Evolutionary conservation across 208 protist species (phyloP).

Genomic region (Leishmania aethiopica): DNA sequence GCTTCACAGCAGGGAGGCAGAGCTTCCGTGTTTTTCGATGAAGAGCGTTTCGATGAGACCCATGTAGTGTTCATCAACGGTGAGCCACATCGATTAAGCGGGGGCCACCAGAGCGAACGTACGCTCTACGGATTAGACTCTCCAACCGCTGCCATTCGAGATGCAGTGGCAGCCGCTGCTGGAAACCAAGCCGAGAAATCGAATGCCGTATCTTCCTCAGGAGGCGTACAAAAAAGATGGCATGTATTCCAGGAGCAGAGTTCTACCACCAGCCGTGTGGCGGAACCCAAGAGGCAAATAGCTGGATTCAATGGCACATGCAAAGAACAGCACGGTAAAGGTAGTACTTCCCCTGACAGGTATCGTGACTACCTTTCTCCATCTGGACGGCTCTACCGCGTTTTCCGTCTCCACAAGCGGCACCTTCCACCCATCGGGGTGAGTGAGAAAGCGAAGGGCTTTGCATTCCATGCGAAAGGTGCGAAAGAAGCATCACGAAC

Average conservation of each 20-base stretch:
- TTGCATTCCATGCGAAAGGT: neutral
- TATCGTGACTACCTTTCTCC: constrained; percentile 6
- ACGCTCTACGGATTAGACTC: constrained; percentile 16
- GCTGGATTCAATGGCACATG: neutral
- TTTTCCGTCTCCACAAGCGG: neutral
- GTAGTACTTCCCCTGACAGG: neutral
- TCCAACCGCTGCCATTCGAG: constrained; percentile 6
- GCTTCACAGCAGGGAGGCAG: neutral
- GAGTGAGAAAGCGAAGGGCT: neutral
- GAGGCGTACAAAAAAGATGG: neutral
- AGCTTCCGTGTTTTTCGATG: constrained; percentile 20
- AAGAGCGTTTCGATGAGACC: constrained; percentile 2
- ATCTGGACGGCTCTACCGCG: neutral
- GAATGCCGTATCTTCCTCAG: neutral
- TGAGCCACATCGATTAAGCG: neutral
- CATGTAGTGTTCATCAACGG: constrained; percentile 18
- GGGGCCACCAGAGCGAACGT: neutral
- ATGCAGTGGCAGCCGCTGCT: neutral
- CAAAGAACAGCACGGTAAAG: neutral
- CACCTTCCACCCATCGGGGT: neutral
- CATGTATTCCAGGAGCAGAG: neutral
- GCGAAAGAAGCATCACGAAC: neutral
- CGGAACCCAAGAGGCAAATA: neutral
- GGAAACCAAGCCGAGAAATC: neutral
- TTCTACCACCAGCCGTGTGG: too few species aligned